Evolutionary conservation across 257 asterid genomes (phyloP).

Genomic region (Nicotiana noctiflora): DNA sequence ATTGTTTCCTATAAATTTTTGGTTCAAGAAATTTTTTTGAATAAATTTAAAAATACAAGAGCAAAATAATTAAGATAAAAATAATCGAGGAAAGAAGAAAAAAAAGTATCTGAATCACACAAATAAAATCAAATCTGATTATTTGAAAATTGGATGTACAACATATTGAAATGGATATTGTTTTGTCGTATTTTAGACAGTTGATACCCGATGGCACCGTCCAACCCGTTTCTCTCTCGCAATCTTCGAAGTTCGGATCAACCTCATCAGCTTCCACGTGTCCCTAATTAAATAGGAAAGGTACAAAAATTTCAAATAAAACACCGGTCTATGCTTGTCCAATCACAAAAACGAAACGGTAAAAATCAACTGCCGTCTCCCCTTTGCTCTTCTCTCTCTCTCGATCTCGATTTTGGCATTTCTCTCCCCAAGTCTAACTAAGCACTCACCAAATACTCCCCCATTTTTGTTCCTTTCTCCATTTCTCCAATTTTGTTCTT

Average conservation of each 20-base stretch:
- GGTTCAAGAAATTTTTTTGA: too few species aligned
- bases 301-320: not conserved
- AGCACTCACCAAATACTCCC: not conserved
- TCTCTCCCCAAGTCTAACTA: slow-evolving; percentile 1
- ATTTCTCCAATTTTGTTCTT: not conserved
- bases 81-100: too few species aligned
- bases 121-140: not conserved
- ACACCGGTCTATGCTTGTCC: not conserved
- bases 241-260: slow-evolving; percentile 50
- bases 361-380: slow-evolving; percentile 2
- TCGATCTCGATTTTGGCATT: slow-evolving; percentile 11
- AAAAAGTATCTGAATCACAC: too few species aligned
- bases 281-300: slow-evolving; percentile 11
- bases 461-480: not conserved
- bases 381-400: not conserved
- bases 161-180: not conserved
- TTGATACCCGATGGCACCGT: slow-evolving; percentile 23
- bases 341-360: not conserved
- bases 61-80: too few species aligned
- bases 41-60: too few species aligned
- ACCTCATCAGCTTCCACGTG: slow-evolving; percentile 53
- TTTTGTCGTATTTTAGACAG: slow-evolving; percentile 20
- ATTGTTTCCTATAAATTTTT: too few species aligned
- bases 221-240: slow-evolving; percentile 31
- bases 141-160: not conserved